Evolutionary conservation across 2,329 filamentous ascomycete genomes (phyloP).

Genomic region (Colletotrichum gigasporum): DNA sequence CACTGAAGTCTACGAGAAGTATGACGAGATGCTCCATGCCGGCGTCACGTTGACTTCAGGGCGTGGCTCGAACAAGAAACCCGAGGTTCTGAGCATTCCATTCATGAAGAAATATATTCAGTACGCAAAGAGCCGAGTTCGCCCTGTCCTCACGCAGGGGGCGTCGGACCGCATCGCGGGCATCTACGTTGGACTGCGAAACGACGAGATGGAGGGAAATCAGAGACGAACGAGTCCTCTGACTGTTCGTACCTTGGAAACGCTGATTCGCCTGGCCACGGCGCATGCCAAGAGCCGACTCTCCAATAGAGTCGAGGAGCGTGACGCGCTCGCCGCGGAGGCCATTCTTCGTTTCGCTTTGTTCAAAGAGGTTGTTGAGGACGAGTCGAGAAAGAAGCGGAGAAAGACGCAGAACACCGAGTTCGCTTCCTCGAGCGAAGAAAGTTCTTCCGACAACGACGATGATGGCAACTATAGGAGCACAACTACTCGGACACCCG

Average conservation of each 20-base stretch:
- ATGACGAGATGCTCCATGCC: conserved; percentile 93
- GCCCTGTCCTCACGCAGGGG: conserved; percentile 89
- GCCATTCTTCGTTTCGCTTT: conserved; percentile 91
- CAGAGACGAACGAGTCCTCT: conserved; percentile 93
- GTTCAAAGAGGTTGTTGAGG: conserved; percentile 92
- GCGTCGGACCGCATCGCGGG: conserved; percentile 92
- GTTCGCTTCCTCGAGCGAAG: conserved; percentile 67
- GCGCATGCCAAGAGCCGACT: conserved; percentile 94
- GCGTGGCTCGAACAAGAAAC: conserved; percentile 77
- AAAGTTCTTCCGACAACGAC: conserved; percentile 68
- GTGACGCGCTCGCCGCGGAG: conserved; percentile 88
- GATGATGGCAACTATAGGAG: conserved; percentile 51
- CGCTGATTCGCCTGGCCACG: conserved; percentile 95
- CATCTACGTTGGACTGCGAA: conserved; percentile 90
- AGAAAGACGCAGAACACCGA: conserved; percentile 72
- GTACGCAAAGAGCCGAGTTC: conserved; percentile 92
- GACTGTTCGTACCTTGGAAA: conserved; percentile 96
- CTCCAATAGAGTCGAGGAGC: conserved; percentile 87
- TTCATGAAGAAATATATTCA: conserved; percentile 99
- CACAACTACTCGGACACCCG: conserved; percentile 37
- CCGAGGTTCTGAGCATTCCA: conserved; percentile 92
- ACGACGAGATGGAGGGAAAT: conserved; percentile 95
- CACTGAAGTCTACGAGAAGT: conserved; percentile 95
- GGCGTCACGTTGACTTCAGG: conserved; percentile 83
- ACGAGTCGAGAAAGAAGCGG: conserved; percentile 84